Percentiles rank a stretch among this genome's conserved stretches.
Evolutionary conservation across 257 asterid genomes (phyloP).

Genomic region (Hygrophila difformis): DNA sequence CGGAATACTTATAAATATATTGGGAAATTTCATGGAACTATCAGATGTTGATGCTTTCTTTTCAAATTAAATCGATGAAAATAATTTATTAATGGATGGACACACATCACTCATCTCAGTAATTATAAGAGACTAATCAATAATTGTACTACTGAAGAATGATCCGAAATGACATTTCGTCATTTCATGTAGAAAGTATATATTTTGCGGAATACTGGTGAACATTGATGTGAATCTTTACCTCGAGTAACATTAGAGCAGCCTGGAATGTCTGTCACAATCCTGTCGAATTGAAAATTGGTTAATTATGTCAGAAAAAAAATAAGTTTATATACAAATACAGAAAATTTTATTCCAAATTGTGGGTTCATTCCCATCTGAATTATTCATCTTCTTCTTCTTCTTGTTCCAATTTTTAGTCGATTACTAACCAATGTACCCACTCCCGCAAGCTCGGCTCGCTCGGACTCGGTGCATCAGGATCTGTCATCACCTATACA

Average conservation of each 20-base stretch:
- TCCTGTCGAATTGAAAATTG: constrained; percentile 32
- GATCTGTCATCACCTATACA: constrained; percentile 73
- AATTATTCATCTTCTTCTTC: neutral
- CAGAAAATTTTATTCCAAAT: neutral
- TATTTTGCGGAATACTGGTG: too few relatives aligned
- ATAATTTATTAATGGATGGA: too few relatives aligned
- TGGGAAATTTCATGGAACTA: neutral
- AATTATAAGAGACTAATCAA: too few relatives aligned
- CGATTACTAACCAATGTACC: constrained; percentile 39
- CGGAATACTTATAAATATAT: too few relatives aligned
- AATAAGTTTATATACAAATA: too few relatives aligned
- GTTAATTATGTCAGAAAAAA: too few relatives aligned
- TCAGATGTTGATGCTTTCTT: too few relatives aligned
- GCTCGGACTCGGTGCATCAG: constrained; percentile 84
- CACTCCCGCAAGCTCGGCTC: constrained; percentile 64
- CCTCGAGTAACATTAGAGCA: constrained; percentile 39
- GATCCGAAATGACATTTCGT: too few relatives aligned
- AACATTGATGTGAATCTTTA: constrained; percentile 12
- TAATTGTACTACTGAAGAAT: too few relatives aligned
- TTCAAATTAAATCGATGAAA: too few relatives aligned
- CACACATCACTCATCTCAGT: too few relatives aligned
- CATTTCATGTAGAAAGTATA: too few relatives aligned
- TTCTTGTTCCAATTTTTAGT: neutral
- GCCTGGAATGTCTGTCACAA: constrained; percentile 73
- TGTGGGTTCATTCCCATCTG: neutral